phyloP scores from a whole-genome alignment of 805 yeast genomes.

The Candida parachauliodes region DNA sequence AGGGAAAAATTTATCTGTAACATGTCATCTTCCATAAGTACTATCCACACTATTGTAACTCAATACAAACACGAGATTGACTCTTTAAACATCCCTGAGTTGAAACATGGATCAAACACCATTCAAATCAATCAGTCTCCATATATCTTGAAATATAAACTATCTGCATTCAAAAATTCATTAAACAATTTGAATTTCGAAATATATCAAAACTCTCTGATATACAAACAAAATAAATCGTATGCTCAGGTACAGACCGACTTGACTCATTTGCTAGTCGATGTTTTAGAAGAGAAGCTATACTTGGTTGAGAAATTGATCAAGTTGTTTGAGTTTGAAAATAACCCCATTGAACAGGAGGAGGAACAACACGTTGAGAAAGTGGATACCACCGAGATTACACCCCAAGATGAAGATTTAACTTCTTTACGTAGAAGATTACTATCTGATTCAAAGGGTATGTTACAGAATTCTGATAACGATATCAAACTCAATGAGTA shows the following conservation, averaged over 20 bases:
- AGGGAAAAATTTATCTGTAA: not conserved
- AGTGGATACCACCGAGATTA: not conserved
- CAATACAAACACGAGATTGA: constrained; percentile 17
- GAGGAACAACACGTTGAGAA: not conserved
- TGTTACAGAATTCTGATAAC: constrained; percentile 6
- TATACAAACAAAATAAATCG: constrained; percentile 12
- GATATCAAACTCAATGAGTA: constrained; percentile 23
- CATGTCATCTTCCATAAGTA: constrained; percentile 11
- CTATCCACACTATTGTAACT: constrained; percentile 18
- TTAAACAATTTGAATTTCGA: not conserved
- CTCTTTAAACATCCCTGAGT: constrained; percentile 13
- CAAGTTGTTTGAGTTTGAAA: constrained; percentile 7
- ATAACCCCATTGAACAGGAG: not conserved
- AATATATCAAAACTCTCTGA: constrained; percentile 1
- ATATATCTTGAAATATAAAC: constrained; percentile 17
- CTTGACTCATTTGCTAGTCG: constrained; percentile 16
- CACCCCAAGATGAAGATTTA: constrained; percentile 14
- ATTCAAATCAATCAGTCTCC: constrained; percentile 16
- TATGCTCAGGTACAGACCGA: constrained; percentile 10
- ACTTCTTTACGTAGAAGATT: constrained; percentile 21
- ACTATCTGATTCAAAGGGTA: constrained; percentile 19
- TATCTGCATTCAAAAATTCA: constrained; percentile 11
- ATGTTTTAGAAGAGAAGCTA: constrained; percentile 18
- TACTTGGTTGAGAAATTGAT: constrained; percentile 18
- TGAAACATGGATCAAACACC: constrained; percentile 4